Evolutionary conservation across 768 basidiomycete genomes (phyloP), one percentile per base, ranked within the genome.

Genomic region (Boletus eberwhitei): DNA sequence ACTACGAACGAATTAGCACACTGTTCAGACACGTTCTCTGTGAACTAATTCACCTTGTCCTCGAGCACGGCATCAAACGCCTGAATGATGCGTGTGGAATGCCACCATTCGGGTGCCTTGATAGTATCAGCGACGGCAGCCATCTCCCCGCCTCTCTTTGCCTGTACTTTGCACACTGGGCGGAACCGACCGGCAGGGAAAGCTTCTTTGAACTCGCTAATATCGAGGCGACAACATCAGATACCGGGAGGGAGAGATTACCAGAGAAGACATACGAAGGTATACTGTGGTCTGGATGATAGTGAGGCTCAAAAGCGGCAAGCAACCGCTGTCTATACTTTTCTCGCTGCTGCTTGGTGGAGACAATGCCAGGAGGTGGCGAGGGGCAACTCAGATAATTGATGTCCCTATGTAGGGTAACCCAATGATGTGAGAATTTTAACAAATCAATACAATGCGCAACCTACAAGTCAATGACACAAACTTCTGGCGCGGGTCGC

Each of bases 41-140:
- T 21, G 13, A 34, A 39, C 29, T 21, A 26, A 24, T 40, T 64
- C 72, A 90, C 90, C 80, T 84, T 90, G 64, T 95, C 90, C 59
- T 88, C 84, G 51, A 97, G 77, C 36, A 96, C 91, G 44, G 77
- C 77, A 67, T 96, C 93, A 58, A 97, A 93, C 13, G 92, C 93
- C 62, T 89, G 86, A 50, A 97, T 89, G 62, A 96, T 90, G 45
- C 87, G 84, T 3, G 90, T 91, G 32, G 89, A 90, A 63, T 93
- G 86, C 93, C 93, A 97, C 94, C 94, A 97, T 59, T 87, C 86
- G 0, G 94, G 94, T 37, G 91, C 78, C 64, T 90, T 88, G 65
- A 96, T 89, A 60, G 89, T 87, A 64, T 96, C 94, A 3, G 92
- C 92, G 14, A 93, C 88, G 34, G 88, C 85, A 40, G 90, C 79